A percentile compares a stretch with the other conserved stretches of the same genome.
These are phyloP conservation scores for Metschnikowia borealis DNA, from an alignment of 805 yeast genomes.

Conservation along the genomic window DNA sequence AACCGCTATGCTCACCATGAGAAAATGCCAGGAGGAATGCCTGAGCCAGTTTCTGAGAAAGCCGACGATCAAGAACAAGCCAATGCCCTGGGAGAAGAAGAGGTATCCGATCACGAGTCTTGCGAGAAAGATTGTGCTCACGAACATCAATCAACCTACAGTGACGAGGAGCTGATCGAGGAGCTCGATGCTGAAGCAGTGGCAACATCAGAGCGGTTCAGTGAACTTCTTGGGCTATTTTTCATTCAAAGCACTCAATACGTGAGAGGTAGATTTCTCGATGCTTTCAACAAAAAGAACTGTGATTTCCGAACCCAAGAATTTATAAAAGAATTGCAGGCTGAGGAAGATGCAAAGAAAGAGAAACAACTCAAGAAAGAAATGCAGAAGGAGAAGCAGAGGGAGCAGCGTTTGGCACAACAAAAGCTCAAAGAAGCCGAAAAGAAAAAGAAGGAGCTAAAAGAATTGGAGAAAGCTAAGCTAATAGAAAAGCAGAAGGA, in stretches of 20 bases:
- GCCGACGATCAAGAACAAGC: not conserved
- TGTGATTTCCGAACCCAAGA: slow-evolving; percentile 69
- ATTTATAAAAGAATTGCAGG: slow-evolving; percentile 65
- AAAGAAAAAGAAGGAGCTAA: slow-evolving; percentile 50
- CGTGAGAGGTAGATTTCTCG: slow-evolving; percentile 67
- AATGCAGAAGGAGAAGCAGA: slow-evolving; percentile 63
- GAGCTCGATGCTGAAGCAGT: not conserved
- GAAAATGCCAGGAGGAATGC: not conserved
- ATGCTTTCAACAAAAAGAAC: slow-evolving; percentile 73
- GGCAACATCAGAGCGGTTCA: slow-evolving; percentile 36
- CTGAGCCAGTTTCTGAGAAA: not conserved
- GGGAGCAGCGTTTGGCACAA: slow-evolving; percentile 61
- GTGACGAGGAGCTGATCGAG: not conserved
- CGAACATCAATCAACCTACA: not conserved
- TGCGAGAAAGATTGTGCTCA: not conserved
- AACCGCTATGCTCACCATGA: not conserved
- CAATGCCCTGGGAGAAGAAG: not conserved
- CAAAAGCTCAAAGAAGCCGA: slow-evolving; percentile 65
- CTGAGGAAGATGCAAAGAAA: slow-evolving; percentile 60
- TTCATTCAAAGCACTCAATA: slow-evolving; percentile 76
- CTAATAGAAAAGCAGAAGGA: slow-evolving; percentile 30
- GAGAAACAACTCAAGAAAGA: slow-evolving; percentile 64
- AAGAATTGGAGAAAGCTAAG: slow-evolving; percentile 38
- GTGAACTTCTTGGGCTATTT: slow-evolving; percentile 75
- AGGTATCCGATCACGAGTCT: not conserved